Base-by-base conservation (phyloP, 2,329 filamentous ascomycete genomes). In the Calcarisporium arbuscula region DNA sequence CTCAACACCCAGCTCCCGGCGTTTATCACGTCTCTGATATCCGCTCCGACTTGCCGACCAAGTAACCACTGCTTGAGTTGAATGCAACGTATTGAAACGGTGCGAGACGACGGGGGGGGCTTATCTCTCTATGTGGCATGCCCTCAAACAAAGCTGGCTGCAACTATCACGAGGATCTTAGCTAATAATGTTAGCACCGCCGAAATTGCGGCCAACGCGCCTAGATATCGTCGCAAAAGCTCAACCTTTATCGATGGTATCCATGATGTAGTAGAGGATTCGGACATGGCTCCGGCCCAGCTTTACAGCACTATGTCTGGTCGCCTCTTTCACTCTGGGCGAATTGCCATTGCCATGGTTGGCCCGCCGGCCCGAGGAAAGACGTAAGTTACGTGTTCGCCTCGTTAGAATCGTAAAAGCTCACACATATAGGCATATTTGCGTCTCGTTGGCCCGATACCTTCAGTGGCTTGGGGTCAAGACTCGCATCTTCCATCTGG, bases 261-360 rank as follows among this genome's bases (percentile, higher is more conserved):
- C 51, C 90, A 96, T 63, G 90, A 96, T 68, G 72, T 94, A 35
- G 79, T 85, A 8, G 83, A 89, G 55, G 87, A 87, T 51, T 64
- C 68, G 43, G 69, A 90, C 49, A 77, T 94, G 75, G 92, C 92
- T 5, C 92, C 92, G 19, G 92, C 92, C 47, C 92, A 98, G 65
- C 74, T 98, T 29, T 98, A 98, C 67, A 95, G 88, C 60, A 98
- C 92, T 34, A 94, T 96, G 74, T 96, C 90, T 30, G 92, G 92
- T 31, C 80, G 92, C 27, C 78, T 98, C 19, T 98, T 98, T 58
- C 92, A 98, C 61, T 95, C 92, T 16, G 92, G 92, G 30, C 80
- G 90, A 38, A 98, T 98, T 56, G 90, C 90, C 30, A 96, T 98
- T 50, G 90, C 92, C 45, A 95, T 95, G 57, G 92, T 96, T 47